Evolutionary conservation across 768 basidiomycete species (phyloP).

Genomic region (Trametes cubensis): DNA sequence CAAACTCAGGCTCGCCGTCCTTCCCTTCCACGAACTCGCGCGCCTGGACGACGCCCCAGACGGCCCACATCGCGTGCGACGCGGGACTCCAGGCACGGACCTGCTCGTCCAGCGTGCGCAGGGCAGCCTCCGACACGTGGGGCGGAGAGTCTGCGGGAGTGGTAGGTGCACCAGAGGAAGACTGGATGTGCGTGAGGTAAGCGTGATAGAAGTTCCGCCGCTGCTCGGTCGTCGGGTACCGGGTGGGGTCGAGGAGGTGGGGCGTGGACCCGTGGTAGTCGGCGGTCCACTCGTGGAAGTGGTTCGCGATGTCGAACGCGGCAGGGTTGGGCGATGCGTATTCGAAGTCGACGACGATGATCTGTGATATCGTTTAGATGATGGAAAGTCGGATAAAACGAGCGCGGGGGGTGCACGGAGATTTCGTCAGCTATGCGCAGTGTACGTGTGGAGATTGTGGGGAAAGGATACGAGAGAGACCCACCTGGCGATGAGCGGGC

Average conservation of each 20-base stretch:
- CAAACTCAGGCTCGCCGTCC: slow-evolving; percentile 74
- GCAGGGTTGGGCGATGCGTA: slow-evolving; percentile 93
- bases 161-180: slow-evolving; percentile 34
- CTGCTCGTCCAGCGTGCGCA: slow-evolving; percentile 71
- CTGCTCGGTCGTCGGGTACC: slow-evolving; percentile 74
- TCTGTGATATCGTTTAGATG: slow-evolving; percentile 45
- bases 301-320: slow-evolving; percentile 95
- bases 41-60: slow-evolving; percentile 95
- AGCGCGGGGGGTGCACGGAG: slow-evolving; percentile 2
- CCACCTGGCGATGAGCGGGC: slow-evolving; percentile 78
- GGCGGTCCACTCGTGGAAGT: slow-evolving; percentile 97
- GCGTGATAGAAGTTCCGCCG: slow-evolving; percentile 84
- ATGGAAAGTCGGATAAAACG: slow-evolving; percentile 23
- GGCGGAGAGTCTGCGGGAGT: slow-evolving; percentile 31
- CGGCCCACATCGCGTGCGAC: slow-evolving; percentile 88
- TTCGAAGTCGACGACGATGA: slow-evolving; percentile 97
- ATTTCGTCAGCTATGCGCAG: too few relatives aligned
- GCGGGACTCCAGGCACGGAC: slow-evolving; percentile 89
- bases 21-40: slow-evolving; percentile 67
- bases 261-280: slow-evolving; percentile 78
- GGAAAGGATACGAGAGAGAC: slow-evolving; percentile 25
- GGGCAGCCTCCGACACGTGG: slow-evolving; percentile 26
- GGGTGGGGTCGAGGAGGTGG: slow-evolving; percentile 60
- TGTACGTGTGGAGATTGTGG: neutral
- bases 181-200: slow-evolving; percentile 64